Percentiles rank a stretch among this genome's conserved stretches.
phyloP scores from a whole-genome alignment of 208 protist genomes.

The Wallacemonas collosoma region DNA sequence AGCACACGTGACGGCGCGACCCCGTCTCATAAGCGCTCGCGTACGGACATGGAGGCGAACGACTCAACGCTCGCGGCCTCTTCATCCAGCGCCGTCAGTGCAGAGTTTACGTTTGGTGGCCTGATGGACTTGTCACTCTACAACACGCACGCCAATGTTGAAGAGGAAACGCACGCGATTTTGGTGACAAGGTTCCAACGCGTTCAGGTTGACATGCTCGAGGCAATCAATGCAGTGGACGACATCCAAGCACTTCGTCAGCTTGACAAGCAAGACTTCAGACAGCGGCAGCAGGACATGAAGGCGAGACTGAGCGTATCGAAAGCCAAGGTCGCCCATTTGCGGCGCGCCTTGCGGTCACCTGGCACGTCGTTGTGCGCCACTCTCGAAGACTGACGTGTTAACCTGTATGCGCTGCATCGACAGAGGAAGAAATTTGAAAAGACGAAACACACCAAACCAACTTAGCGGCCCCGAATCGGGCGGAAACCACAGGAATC shows the following conservation, averaged over 20 bases:
- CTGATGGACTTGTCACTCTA: not conserved
- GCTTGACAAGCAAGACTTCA: constrained; percentile 6
- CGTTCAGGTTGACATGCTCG: constrained; percentile 15
- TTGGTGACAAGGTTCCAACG: constrained; percentile 4
- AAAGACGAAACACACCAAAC: too few species aligned
- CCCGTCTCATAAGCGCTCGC: not conserved
- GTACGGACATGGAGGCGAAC: not conserved
- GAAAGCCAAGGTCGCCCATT: not conserved
- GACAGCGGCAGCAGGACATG: not conserved
- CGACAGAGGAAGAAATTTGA: too few species aligned
- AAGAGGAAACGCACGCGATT: constrained; percentile 6
- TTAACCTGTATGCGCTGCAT: too few species aligned
- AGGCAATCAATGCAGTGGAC: not conserved
- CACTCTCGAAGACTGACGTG: constrained; percentile 5
- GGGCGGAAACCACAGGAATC: too few species aligned
- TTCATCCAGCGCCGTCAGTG: not conserved
- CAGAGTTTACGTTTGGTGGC: not conserved
- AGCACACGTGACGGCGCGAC: not conserved
- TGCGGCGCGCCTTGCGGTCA: not conserved
- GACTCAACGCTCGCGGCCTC: not conserved
- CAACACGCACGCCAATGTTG: not conserved
- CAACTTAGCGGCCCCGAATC: too few species aligned
- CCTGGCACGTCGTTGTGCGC: not conserved
- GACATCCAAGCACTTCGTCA: not conserved
- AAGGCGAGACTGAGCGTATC: not conserved